These are phyloP conservation scores for Primulina tabacum DNA, from an alignment of 257 asterid genomes.

Conservation along the genomic window DNA sequence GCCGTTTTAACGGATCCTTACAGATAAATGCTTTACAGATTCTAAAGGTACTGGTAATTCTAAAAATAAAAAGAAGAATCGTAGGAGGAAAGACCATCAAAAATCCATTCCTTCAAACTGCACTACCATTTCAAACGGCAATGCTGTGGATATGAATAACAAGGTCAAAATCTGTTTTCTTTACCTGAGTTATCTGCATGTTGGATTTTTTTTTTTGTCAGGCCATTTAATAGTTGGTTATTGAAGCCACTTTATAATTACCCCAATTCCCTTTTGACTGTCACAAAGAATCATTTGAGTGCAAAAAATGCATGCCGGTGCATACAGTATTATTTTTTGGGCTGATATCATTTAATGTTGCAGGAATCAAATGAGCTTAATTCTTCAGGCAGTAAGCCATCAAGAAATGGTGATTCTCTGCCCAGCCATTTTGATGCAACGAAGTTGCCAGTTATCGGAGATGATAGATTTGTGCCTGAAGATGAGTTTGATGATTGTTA, in stretches of 20 bases:
- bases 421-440: constrained; percentile 38
- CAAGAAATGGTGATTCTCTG: constrained; percentile 34
- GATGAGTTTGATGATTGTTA: constrained; percentile 71
- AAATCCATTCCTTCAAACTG: constrained; percentile 47
- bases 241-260: constrained; percentile 17
- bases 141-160: constrained; percentile 41
- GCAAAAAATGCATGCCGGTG: constrained; percentile 10
- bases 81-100: constrained; percentile 78
- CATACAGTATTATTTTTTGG: constrained; percentile 18
- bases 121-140: constrained; percentile 43
- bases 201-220: constrained; percentile 17
- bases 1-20: constrained; percentile 12
- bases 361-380: constrained; percentile 49
- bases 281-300: constrained; percentile 8
- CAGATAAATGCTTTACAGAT: constrained; percentile 44
- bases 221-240: constrained; percentile 7
- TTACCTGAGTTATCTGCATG: constrained; percentile 20
- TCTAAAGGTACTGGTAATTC: constrained; percentile 53
- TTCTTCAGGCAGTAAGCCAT: constrained; percentile 36
- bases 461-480: constrained; percentile 53
- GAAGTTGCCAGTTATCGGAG: constrained; percentile 47
- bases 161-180: constrained; percentile 41
- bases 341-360: constrained; percentile 29
- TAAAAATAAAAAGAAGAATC: constrained; percentile 79
- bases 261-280: constrained; percentile 9